These are phyloP conservation scores for Synchytrium microbalum DNA, from an alignment of 371 early-diverging fungal species.

Conservation along the genomic window DNA sequence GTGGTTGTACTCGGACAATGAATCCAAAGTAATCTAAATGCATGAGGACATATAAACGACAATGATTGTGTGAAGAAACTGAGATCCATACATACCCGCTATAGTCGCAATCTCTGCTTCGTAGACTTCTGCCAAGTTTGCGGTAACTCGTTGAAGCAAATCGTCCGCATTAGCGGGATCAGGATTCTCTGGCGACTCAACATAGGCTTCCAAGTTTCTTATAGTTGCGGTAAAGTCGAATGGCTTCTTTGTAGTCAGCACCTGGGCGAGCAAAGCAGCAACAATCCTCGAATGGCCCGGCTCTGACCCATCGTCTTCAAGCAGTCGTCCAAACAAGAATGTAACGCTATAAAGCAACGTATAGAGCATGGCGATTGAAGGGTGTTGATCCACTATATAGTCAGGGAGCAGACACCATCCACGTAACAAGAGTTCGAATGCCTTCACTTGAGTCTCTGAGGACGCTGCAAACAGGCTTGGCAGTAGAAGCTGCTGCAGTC, in stretches of 20 bases:
- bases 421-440: constrained; percentile 25
- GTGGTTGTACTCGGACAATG: constrained; percentile 13
- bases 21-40: constrained; percentile 22
- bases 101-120: background rate
- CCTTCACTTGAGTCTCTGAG: constrained; percentile 18
- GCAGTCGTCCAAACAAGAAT: constrained; percentile 33
- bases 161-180: background rate
- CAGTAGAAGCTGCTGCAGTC: constrained; percentile 26
- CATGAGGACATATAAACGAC: background rate
- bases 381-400: constrained; percentile 19
- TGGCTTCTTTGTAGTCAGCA: background rate
- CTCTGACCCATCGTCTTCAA: no score
- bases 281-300: no score
- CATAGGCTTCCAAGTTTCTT: no score
- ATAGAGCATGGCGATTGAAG: constrained; percentile 21
- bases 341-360: constrained; percentile 27
- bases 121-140: background rate
- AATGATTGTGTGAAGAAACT: background rate
- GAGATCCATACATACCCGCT: background rate
- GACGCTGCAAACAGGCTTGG: constrained; percentile 19
- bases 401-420: constrained; percentile 23
- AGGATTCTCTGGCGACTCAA: no score
- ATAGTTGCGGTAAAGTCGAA: no score
- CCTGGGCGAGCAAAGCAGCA: background rate
- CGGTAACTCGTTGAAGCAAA: background rate